Evolutionary conservation across 305 asterid species (phyloP).

Genomic region (Fraxinus dipetala): DNA sequence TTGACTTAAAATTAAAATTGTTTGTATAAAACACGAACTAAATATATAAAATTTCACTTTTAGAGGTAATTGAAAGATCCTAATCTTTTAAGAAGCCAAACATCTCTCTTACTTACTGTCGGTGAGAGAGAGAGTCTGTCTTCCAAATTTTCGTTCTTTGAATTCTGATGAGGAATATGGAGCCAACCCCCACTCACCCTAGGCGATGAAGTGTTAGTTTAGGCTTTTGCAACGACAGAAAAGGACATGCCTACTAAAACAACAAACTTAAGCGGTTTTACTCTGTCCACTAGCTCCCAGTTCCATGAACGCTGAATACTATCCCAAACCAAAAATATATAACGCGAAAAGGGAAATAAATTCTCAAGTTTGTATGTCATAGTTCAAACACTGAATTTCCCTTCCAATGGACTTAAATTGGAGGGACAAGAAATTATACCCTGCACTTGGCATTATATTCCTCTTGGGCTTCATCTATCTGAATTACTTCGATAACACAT

Average conservation of each 20-base stretch:
- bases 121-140: not conserved
- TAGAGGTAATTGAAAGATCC: not conserved
- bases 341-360: not conserved
- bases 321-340: not conserved
- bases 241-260: not conserved
- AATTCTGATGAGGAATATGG: not conserved
- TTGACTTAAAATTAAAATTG: no score
- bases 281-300: not conserved
- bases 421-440: conserved; percentile 38
- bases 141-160: not conserved
- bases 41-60: no score
- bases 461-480: conserved; percentile 33
- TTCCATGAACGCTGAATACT: not conserved
- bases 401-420: conserved; percentile 38
- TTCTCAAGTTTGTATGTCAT: not conserved
- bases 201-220: not conserved
- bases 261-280: not conserved
- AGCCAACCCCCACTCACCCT: not conserved
- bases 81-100: not conserved
- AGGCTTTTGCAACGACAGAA: not conserved
- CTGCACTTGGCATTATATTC: conserved; percentile 32
- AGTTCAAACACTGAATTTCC: not conserved
- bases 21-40: no score
- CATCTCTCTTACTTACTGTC: not conserved
- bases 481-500: conserved; percentile 32